These are phyloP conservation scores for Cadophora sp. DNA, from an alignment of 2,329 filamentous ascomycete species.

Conservation along the genomic window DNA sequence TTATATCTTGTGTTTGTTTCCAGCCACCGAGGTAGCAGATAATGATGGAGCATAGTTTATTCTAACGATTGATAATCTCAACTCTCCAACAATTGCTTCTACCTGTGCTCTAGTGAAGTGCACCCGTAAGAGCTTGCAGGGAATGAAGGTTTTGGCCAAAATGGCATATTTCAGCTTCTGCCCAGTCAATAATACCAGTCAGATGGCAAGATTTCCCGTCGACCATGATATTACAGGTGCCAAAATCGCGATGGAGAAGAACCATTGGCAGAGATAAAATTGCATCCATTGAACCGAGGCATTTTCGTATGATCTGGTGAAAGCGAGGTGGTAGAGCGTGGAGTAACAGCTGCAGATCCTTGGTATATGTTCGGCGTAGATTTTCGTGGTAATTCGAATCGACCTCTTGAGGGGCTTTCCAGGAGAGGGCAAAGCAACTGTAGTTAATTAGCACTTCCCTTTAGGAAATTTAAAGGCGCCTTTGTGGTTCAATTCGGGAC, in stretches of 20 bases:
- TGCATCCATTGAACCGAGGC: conserved; percentile 43
- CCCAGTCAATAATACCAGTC: conserved; percentile 52
- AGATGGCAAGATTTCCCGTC: conserved; percentile 48
- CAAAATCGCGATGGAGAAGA: conserved; percentile 50
- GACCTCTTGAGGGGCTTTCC: conserved; percentile 47
- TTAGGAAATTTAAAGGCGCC: conserved; percentile 33
- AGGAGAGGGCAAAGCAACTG: conserved; percentile 51
- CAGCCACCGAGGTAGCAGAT: background rate
- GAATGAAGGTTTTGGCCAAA: conserved; percentile 51
- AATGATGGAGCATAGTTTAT: conserved; percentile 21
- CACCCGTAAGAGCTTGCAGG: conserved; percentile 45
- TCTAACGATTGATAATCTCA: conserved; percentile 27
- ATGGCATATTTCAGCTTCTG: conserved; percentile 49
- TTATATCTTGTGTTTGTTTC: conserved; percentile 19
- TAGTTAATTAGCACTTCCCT: conserved; percentile 16
- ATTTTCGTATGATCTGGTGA: conserved; percentile 44
- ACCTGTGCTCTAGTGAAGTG: conserved; percentile 40
- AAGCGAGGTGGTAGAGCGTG: conserved; percentile 47
- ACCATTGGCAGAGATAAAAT: conserved; percentile 51
- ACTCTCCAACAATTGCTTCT: conserved; percentile 22
- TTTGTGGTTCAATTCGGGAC: conserved; percentile 20
- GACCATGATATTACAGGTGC: conserved; percentile 50
- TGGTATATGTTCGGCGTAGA: conserved; percentile 41
- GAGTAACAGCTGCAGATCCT: conserved; percentile 46
- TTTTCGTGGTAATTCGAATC: conserved; percentile 39